Conservation (phyloP, 2,329 filamentous ascomycete species). For the Stenocarpella maydis region DNA sequence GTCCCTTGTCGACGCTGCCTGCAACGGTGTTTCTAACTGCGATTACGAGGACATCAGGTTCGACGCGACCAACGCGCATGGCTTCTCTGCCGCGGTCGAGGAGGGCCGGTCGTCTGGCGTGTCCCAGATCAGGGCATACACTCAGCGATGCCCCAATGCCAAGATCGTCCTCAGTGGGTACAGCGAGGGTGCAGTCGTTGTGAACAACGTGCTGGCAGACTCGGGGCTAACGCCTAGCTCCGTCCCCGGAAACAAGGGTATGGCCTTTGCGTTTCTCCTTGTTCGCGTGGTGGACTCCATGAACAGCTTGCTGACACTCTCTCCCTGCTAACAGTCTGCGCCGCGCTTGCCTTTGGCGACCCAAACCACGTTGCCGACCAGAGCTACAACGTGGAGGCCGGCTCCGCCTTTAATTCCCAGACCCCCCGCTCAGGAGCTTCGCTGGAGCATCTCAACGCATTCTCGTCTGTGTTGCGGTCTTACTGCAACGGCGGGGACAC, state of each 20-base stretch:
- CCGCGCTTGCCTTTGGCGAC: slow-evolving; percentile 21
- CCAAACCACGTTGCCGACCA: slow-evolving; percentile 6
- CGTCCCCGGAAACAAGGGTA: slow-evolving; percentile 2
- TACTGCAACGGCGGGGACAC: slow-evolving; percentile 9
- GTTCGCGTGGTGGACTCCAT: not conserved
- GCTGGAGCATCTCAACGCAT: slow-evolving; percentile 3
- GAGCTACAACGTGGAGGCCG: slow-evolving; percentile 22
- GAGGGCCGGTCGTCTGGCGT: not conserved
- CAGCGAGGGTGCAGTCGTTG: slow-evolving; percentile 14
- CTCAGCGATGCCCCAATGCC: slow-evolving; percentile 9
- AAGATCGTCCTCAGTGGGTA: slow-evolving; percentile 16
- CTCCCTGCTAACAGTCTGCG: not conserved
- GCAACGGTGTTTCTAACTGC: slow-evolving; percentile 25
- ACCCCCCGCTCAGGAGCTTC: not conserved
- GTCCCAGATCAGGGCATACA: slow-evolving; percentile 13
- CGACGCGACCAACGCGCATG: not conserved
- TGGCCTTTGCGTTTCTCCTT: too few species aligned
- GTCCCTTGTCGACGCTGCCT: slow-evolving; percentile 23
- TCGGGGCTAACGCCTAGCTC: slow-evolving; percentile 5
- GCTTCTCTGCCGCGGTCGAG: slow-evolving; percentile 4
- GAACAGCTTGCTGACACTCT: not conserved
- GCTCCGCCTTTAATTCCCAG: not conserved
- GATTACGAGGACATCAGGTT: slow-evolving; percentile 27
- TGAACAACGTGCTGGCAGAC: slow-evolving; percentile 7
- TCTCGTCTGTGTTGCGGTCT: slow-evolving; percentile 5